These are phyloP conservation scores for Pseudogymnoascus sp. DNA, from an alignment of 2,329 filamentous ascomycete genomes.

Conservation along the genomic window DNA sequence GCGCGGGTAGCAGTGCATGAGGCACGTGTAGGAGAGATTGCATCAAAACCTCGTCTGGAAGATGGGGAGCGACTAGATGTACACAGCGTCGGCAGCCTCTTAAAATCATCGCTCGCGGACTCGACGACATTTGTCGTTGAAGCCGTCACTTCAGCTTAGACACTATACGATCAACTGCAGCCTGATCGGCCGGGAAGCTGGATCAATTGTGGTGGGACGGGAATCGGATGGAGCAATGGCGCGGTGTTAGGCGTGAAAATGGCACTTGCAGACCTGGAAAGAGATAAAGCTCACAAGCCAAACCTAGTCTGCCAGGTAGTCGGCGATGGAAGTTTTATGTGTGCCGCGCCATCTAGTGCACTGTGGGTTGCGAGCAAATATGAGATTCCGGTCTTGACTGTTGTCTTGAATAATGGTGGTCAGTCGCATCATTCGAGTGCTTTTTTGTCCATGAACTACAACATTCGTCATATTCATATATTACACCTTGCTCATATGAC, in stretches of 20 bases:
- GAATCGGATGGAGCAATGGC: conserved; percentile 47
- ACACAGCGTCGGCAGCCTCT: not conserved
- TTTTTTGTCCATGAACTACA: not conserved
- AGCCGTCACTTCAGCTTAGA: not conserved
- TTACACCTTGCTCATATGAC: conserved; percentile 13
- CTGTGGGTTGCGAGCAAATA: conserved; percentile 51
- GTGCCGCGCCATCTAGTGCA: conserved; percentile 46
- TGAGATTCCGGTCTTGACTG: conserved; percentile 46
- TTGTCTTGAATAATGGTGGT: conserved; percentile 52
- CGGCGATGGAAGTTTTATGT: conserved; percentile 51
- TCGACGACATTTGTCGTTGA: not conserved
- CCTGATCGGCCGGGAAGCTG: conserved; percentile 35
- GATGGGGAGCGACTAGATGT: conserved; percentile 20
- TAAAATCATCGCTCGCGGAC: not conserved
- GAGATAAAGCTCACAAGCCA: conserved; percentile 35
- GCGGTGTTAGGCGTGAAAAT: conserved; percentile 45
- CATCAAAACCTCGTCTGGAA: conserved; percentile 16
- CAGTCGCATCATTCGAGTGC: conserved; percentile 17
- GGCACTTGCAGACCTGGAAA: conserved; percentile 28
- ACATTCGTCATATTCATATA: not conserved
- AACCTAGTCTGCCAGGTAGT: conserved; percentile 49
- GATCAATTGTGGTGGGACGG: conserved; percentile 48
- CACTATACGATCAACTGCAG: not conserved
- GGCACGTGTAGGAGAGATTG: conserved; percentile 21
- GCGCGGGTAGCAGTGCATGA: conserved; percentile 17